Conservation (phyloP, 352 stramenopile species). For the Discostella stelligera region DNA sequence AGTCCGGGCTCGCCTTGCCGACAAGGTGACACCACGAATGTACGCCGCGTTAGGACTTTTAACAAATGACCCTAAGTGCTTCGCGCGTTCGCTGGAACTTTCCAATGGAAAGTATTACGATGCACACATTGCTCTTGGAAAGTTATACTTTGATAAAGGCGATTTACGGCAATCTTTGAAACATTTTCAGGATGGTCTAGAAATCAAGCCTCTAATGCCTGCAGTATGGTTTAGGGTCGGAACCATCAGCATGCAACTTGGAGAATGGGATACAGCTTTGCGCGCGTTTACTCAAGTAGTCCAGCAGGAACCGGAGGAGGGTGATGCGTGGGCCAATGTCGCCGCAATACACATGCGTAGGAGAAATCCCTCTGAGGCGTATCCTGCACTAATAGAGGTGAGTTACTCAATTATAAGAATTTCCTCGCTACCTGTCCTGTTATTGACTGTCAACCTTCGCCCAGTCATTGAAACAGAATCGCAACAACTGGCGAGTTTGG, state of each 20-base stretch:
- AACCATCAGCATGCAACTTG: conserved; percentile 88
- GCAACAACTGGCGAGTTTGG: conserved; percentile 81
- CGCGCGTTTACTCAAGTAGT: conserved; percentile 90
- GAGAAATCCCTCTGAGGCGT: conserved; percentile 68
- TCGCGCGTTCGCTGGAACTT: conserved; percentile 89
- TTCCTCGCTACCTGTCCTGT: not conserved
- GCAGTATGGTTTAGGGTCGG: conserved; percentile 91
- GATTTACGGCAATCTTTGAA: conserved; percentile 83
- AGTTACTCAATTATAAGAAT: conserved; percentile 15
- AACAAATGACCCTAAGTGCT: conserved; percentile 87
- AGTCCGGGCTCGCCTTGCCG: conserved; percentile 85
- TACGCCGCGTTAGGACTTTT: conserved; percentile 91
- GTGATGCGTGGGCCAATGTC: conserved; percentile 93
- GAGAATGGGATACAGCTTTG: conserved; percentile 80
- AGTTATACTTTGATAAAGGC: conserved; percentile 87
- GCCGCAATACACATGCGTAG: conserved; percentile 89
- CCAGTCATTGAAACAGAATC: conserved; percentile 71
- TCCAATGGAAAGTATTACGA: conserved; percentile 89
- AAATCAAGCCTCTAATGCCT: conserved; percentile 89
- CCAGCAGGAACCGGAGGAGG: conserved; percentile 91
- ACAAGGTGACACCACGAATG: conserved; percentile 89
- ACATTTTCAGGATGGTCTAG: conserved; percentile 86
- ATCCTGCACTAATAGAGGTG: conserved; percentile 74
- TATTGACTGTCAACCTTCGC: not conserved
- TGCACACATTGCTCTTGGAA: conserved; percentile 89